Percentiles rank a stretch among this genome's conserved stretches.
These are phyloP conservation scores for Talaromyces adpressus DNA, from an alignment of 495 filamentous ascomycete species.

Conservation along the genomic window DNA sequence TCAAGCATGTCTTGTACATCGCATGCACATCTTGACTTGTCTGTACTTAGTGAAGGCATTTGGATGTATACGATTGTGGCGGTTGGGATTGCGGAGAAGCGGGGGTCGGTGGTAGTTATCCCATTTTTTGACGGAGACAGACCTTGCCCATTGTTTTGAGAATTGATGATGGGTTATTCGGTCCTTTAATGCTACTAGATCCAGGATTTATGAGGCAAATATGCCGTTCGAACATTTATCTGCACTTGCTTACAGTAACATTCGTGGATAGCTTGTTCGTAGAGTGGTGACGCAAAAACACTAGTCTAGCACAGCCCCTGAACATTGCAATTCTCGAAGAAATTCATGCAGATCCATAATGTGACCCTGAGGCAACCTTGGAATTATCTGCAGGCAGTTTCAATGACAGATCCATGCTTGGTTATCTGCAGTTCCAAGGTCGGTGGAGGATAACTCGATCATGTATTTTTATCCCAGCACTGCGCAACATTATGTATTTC, in stretches of 20 bases:
- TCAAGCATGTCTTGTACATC: not conserved
- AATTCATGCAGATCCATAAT: not conserved
- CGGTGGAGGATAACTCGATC: not conserved
- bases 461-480: not conserved
- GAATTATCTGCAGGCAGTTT: not conserved
- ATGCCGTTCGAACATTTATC: not conserved
- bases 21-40: not conserved
- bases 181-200: not conserved
- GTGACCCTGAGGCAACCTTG: too few species aligned
- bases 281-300: not conserved
- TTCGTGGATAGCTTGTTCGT: not conserved
- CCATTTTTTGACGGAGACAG: not conserved
- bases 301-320: not conserved
- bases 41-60: not conserved
- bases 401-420: not conserved
- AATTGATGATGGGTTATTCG: not conserved
- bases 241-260: not conserved
- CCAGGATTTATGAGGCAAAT: not conserved
- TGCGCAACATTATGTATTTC: not conserved
- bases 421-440: not conserved
- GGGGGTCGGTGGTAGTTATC: not conserved
- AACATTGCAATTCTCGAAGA: not conserved
- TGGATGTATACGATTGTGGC: not conserved
- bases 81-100: not conserved
- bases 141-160: not conserved